These are phyloP conservation scores for Polyporus arcularius DNA, from an alignment of 768 basidiomycete species.

Conservation along the genomic window DNA sequence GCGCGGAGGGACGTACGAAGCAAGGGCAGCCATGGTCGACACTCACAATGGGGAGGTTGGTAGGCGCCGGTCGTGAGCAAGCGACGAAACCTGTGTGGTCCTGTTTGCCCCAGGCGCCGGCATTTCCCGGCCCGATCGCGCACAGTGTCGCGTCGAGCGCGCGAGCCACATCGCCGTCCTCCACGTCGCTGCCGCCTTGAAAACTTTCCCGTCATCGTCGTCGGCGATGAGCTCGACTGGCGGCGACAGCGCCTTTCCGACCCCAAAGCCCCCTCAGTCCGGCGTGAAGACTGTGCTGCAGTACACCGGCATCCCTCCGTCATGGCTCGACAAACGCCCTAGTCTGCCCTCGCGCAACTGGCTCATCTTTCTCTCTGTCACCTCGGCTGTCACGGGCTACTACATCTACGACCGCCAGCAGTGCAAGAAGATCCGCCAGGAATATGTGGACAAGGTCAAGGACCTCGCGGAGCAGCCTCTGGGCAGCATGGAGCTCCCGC, in stretches of 20 bases:
- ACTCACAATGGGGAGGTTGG: neutral
- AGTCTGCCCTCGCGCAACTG: slow-evolving; percentile 90
- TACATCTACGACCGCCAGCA: slow-evolving; percentile 87
- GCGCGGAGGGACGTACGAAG: slow-evolving; percentile 58
- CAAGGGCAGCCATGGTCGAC: slow-evolving; percentile 62
- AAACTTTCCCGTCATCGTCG: neutral
- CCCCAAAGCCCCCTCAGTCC: slow-evolving; percentile 37
- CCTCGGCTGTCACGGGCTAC: slow-evolving; percentile 65
- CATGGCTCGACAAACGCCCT: slow-evolving; percentile 84
- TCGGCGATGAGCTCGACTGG: slow-evolving; percentile 27
- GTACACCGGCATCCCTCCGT: slow-evolving; percentile 65
- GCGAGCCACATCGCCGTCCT: neutral
- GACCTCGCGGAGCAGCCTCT: slow-evolving; percentile 71
- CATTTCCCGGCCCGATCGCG: slow-evolving; percentile 2
- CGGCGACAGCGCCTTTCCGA: slow-evolving; percentile 25
- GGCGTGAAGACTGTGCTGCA: slow-evolving; percentile 63
- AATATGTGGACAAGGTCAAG: slow-evolving; percentile 80
- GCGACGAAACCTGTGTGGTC: slow-evolving; percentile 1
- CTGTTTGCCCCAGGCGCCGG: slow-evolving; percentile 8
- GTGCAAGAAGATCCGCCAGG: slow-evolving; percentile 74
- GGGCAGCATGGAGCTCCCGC: slow-evolving; percentile 62
- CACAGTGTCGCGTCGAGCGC: neutral
- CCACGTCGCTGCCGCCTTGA: neutral
- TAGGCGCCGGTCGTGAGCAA: slow-evolving; percentile 11
- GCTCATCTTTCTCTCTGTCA: slow-evolving; percentile 87